phyloP scores from a whole-genome alignment of 805 yeast genomes.

The Kluyveromyces siamensis region DNA sequence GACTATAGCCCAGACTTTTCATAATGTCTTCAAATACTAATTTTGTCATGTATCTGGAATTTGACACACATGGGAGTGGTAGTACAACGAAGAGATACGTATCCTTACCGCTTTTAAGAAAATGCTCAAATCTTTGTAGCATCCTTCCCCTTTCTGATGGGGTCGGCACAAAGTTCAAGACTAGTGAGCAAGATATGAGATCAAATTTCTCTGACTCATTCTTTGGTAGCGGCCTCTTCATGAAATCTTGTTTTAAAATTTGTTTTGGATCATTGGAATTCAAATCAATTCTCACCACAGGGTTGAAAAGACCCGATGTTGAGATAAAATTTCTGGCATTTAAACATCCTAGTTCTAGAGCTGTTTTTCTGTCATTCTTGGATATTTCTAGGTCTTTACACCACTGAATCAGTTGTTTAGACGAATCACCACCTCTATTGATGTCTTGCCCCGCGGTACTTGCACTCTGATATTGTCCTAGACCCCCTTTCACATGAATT shows the following conservation, averaged over 20 bases:
- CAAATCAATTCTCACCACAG: conserved; percentile 62
- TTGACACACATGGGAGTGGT: conserved; percentile 78
- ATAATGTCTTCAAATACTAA: conserved; percentile 37
- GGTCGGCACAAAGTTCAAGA: conserved; percentile 78
- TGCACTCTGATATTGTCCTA: conserved; percentile 74
- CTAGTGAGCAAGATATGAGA: conserved; percentile 74
- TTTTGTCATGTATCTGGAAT: conserved; percentile 69
- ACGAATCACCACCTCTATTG: conserved; percentile 86
- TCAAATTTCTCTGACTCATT: conserved; percentile 41
- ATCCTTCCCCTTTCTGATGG: conserved; percentile 66
- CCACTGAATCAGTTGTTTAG: conserved; percentile 73
- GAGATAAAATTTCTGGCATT: conserved; percentile 62
- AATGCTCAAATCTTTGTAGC: conserved; percentile 51
- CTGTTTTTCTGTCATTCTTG: conserved; percentile 20
- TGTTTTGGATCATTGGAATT: conserved; percentile 63
- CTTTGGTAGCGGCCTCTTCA: conserved; percentile 59
- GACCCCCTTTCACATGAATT: conserved; percentile 60
- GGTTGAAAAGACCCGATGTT: conserved; percentile 41
- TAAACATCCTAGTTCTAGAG: conserved; percentile 81
- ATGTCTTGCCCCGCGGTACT: conserved; percentile 75
- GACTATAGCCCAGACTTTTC: conserved; percentile 49
- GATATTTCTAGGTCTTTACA: conserved; percentile 31
- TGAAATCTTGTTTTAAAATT: conserved; percentile 73
- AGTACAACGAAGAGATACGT: conserved; percentile 63
- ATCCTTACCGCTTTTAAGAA: conserved; percentile 32